Base-by-base conservation (phyloP, 176 grass and related monocot species). In the Zoysia japonica region DNA sequence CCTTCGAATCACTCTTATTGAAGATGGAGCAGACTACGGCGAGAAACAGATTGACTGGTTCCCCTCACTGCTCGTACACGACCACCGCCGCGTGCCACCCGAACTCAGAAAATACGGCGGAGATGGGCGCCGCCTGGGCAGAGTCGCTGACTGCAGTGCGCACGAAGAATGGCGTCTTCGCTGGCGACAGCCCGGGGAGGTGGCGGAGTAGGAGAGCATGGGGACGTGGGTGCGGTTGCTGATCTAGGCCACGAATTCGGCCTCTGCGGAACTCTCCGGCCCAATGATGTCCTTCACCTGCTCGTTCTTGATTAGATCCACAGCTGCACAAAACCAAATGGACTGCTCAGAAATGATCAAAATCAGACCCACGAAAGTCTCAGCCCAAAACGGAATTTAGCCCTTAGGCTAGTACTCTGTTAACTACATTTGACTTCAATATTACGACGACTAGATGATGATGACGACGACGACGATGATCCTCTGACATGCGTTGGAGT, bases 201-300 rank as follows among this genome's bases (percentile, higher is more conserved):
- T 81, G 81, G 85, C 90, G 70, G 87, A 79, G 92, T 45, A 89
- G 71, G 85, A 92, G 71, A 96, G 54, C 16, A 96, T 48, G n/a
- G 90, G 93, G 75, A 96, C 84, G 52, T 77, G 90, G 20, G 90
- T 36, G 66, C 17, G 68, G 90, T 70, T 86, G 61, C 85, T 82
- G 55, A 92, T 7, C 19, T 81, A 12, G n/a, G 76, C 75, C 7
- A 92, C 90, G 84, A 96, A 90, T 35, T 54, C 66, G 13, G 87
- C 51, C 76, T 88, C 79, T 5, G 56, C 14, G 2, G 87, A 86
- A 7, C 71, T 84, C 44, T 8, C 9, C 2, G 87, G 79, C 5
- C 93, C 90, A 38, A 96, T 81, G 66, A 96, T 86, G 45, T 85
- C 87, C 28, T 88, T 85, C 61, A 90, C 90, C 44, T 92, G 66